phyloP scores from a whole-genome alignment of 805 yeast genomes.

The Clavispora asparagi region DNA sequence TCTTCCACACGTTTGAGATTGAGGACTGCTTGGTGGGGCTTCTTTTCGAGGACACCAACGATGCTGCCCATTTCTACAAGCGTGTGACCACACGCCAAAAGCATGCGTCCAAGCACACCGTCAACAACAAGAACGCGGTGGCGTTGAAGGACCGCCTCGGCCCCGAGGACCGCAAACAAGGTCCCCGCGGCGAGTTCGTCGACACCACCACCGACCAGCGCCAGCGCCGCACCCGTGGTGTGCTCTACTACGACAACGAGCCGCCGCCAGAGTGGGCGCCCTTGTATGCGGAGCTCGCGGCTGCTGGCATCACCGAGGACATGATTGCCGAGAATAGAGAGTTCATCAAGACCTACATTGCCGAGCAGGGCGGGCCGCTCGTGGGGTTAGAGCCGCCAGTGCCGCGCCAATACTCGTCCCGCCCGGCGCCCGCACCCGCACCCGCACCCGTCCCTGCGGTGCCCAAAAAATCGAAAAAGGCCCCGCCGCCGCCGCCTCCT shows the following conservation, averaged over 20 bases:
- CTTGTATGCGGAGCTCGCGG: slow-evolving; percentile 64
- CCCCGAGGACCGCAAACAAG: slow-evolving; percentile 28
- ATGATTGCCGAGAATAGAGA: slow-evolving; percentile 85
- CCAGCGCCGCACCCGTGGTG: slow-evolving; percentile 50
- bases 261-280: slow-evolving; percentile 86
- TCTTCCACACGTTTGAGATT: slow-evolving; percentile 90
- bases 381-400: slow-evolving; percentile 82
- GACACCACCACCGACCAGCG: slow-evolving; percentile 50
- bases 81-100: slow-evolving; percentile 70
- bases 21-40: slow-evolving; percentile 87
- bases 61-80: slow-evolving; percentile 82
- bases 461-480: slow-evolving; percentile 9
- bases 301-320: slow-evolving; percentile 78
- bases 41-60: slow-evolving; percentile 81
- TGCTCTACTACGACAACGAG: slow-evolving; percentile 65
- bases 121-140: slow-evolving; percentile 81
- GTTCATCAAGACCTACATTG: slow-evolving; percentile 73
- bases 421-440: background rate
- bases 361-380: slow-evolving; percentile 71
- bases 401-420: slow-evolving; percentile 42
- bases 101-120: slow-evolving; percentile 82
- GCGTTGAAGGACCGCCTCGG: slow-evolving; percentile 54
- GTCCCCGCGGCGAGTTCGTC: slow-evolving; percentile 62
- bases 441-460: slow-evolving; percentile 1
- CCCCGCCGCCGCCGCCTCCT: slow-evolving; percentile 16